phyloP scores from a whole-genome alignment of 495 filamentous ascomycete genomes.

The Neurospora sublineolata region DNA sequence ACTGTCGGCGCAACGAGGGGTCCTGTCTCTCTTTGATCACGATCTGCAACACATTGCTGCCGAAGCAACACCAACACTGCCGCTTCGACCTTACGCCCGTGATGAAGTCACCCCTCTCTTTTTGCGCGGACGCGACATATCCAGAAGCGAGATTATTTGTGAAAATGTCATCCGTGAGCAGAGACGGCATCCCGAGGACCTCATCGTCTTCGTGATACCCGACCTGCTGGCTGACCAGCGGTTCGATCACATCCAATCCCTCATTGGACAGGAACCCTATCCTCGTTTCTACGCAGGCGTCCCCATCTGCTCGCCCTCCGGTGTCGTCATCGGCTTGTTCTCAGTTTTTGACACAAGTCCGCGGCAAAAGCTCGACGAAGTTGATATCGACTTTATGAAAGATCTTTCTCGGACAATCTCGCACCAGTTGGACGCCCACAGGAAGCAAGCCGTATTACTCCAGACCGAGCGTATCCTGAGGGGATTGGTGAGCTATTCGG shows the following conservation, averaged over 20 bases:
- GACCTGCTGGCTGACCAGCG: conserved; percentile 40
- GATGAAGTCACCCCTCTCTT: conserved; percentile 26
- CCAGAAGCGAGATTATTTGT: conserved; percentile 35
- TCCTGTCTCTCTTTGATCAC: conserved; percentile 51
- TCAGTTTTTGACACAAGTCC: conserved; percentile 53
- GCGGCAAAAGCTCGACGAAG: conserved; percentile 25
- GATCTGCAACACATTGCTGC: conserved; percentile 50
- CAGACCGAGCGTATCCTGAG: conserved; percentile 48
- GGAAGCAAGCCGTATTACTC: conserved; percentile 45
- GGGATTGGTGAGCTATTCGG: conserved; percentile 54
- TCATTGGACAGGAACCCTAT: conserved; percentile 22
- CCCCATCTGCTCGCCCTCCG: conserved; percentile 53
- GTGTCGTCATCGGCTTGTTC: conserved; percentile 60
- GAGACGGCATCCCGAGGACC: conserved; percentile 17
- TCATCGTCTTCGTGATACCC: conserved; percentile 32
- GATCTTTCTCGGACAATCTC: conserved; percentile 47
- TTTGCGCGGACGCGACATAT: conserved; percentile 32
- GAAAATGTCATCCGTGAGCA: conserved; percentile 27
- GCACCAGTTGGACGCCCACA: conserved; percentile 48
- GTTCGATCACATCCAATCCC: conserved; percentile 27
- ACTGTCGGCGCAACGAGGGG: conserved; percentile 39
- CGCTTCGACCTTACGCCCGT: conserved; percentile 28
- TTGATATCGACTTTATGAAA: conserved; percentile 31
- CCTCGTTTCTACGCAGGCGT: conserved; percentile 54
- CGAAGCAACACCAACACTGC: conserved; percentile 47